Base-by-base conservation (phyloP, 176 grass and related monocot genomes). In the Oryza punctata region DNA sequence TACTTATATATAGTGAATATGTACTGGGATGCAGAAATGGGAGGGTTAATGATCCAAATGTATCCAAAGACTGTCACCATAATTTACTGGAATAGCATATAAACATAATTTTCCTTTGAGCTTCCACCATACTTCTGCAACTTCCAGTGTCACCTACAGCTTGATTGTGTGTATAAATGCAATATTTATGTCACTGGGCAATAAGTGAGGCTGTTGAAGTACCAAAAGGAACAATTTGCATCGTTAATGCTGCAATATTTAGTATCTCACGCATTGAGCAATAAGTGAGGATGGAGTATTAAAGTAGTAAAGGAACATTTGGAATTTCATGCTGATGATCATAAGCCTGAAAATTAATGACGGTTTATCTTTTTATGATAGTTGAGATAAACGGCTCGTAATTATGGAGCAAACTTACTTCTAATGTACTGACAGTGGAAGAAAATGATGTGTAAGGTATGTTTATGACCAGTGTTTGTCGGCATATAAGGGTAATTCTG, bases 221-320 rank as follows among this genome's bases (percentile, higher is more conserved):
- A 87, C 71, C 63, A 68, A 76, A 75, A 44, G 63, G 85, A 87
- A 76, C 32, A 87, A 69, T 76, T 87, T 76, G 46, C 47, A 76
- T 75, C 67, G 64, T 76, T 81, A 76, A 69, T 87, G 71, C 47
- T 35, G 32, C 37, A 25, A 46, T 67, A 87, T 87, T 87, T 69
- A 81, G 19, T 81, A n/a, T 75, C 85, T 57, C 47, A 67, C 50
- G 50, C 50, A 54, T 47, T 13, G 71, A 3, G 25, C 63, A 80
- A 74, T 80, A 80, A 81, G 61, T 75, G 70, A 59, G 77, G 44
- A 10, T 60, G 45, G 63, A 63, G 18, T 81, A 76, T 46, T 69
- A 40, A 75, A 60, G 33, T 45, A 19, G 44, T 33, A 13, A 87
- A 44, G 70, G 45, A 72, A 63, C 35, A 60, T 60, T 46, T 35